phyloP scores from a whole-genome alignment of 345 rosid species.

The Bretschneidera sinensis region DNA sequence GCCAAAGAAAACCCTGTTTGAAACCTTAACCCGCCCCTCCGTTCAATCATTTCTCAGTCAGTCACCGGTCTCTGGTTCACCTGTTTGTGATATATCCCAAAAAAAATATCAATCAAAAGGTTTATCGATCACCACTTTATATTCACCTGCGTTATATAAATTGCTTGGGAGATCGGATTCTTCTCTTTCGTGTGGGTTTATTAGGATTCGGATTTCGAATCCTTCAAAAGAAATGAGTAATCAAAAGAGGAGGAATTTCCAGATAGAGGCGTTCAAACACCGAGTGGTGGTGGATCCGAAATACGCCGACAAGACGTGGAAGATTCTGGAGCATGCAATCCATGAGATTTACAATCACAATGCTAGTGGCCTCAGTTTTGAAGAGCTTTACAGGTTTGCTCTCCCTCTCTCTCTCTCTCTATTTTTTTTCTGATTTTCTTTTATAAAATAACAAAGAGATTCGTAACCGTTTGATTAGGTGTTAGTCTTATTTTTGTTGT shows the following conservation, averaged over 20 bases:
- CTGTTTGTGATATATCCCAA: too few relatives aligned
- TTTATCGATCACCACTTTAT: too few relatives aligned
- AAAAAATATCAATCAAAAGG: too few relatives aligned
- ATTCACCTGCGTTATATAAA: too few relatives aligned
- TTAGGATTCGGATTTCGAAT: conserved; percentile 16
- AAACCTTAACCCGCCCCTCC: conserved; percentile 6
- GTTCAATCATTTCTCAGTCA: neutral
- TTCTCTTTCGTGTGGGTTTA: neutral
- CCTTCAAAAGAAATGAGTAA: conserved; percentile 52
- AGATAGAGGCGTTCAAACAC: conserved; percentile 98
- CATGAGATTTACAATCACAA: conserved; percentile 98
- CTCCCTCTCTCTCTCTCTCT: neutral
- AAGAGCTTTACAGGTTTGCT: conserved; percentile 86
- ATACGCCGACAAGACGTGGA: conserved; percentile 97
- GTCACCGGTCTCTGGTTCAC: neutral
- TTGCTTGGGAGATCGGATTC: neutral
- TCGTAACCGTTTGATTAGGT: neutral
- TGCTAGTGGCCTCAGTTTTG: conserved; percentile 96
- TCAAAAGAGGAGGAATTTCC: conserved; percentile 96
- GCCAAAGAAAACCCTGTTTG: neutral
- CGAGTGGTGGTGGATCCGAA: conserved; percentile 97
- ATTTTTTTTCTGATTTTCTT: neutral
- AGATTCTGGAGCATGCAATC: conserved; percentile 93
- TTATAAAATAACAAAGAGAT: too few relatives aligned
- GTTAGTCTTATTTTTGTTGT: neutral